A percentile compares a stretch with the other conserved stretches of the same genome.
These are phyloP conservation scores for Aspergillus pseudoglaucus DNA, from an alignment of 2,329 filamentous ascomycete genomes.

Conservation along the genomic window DNA sequence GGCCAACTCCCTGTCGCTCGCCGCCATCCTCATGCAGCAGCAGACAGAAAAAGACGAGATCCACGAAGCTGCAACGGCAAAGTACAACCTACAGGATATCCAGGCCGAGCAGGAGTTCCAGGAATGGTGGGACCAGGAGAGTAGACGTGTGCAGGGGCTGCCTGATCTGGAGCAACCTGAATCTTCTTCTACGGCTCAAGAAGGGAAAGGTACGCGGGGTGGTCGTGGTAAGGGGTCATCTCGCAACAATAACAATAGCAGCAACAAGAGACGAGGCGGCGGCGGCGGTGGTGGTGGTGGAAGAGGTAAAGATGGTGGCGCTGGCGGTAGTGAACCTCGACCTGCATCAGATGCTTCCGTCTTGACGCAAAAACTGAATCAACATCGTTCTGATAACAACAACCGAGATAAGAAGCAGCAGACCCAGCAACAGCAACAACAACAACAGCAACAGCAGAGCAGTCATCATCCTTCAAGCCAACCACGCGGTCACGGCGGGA, in stretches of 20 bases:
- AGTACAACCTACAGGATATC: conserved; percentile 86
- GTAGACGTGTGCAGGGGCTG: conserved; percentile 30
- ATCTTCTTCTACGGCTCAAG: conserved; percentile 7
- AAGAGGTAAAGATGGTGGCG: conserved; percentile 4
- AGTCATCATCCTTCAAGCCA: too few relatives aligned
- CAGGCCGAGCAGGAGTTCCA: conserved; percentile 96
- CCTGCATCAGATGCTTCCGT: conserved; percentile 3
- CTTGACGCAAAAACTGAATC: conserved; percentile 7
- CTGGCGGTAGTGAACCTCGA: conserved; percentile 3
- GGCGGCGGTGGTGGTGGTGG: conserved; percentile 1
- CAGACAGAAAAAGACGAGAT: conserved; percentile 75
- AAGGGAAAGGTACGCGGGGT: conserved; percentile 11
- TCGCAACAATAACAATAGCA: background rate
- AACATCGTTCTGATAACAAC: background rate
- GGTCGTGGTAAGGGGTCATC: conserved; percentile 2
- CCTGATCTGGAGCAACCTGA: conserved; percentile 16
- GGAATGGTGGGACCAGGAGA: conserved; percentile 47
- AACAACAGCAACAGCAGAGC: background rate
- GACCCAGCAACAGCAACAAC: background rate
- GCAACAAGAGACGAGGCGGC: conserved; percentile 2
- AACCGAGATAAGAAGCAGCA: background rate
- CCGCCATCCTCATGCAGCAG: conserved; percentile 84
- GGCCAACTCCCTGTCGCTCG: conserved; percentile 65
- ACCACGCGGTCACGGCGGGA: background rate
- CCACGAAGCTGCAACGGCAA: conserved; percentile 70